Evolutionary conservation across 164 flowering plant species (phyloP).

Genomic region (Stephania cephalantha): DNA sequence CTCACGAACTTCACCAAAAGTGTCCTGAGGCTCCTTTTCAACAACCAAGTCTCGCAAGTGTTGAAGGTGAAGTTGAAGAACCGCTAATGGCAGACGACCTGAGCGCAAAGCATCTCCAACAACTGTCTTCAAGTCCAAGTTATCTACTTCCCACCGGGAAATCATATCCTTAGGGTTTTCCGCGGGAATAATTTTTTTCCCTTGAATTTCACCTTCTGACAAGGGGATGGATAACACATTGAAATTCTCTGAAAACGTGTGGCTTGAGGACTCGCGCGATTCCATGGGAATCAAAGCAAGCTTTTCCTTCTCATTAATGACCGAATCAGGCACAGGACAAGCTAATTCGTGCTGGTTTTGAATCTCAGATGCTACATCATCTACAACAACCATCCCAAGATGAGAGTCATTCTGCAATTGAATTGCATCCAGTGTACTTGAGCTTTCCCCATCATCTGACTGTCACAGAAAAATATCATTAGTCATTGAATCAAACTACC

Average conservation of each 20-base stretch:
- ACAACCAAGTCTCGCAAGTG: constrained; percentile 37
- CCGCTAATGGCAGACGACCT: constrained; percentile 96
- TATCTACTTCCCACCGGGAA: constrained; percentile 75
- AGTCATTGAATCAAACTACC: not conserved
- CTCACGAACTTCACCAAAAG: constrained; percentile 77
- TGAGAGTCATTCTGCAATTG: constrained; percentile 35
- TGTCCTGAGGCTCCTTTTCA: constrained; percentile 60
- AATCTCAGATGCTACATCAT: constrained; percentile 22
- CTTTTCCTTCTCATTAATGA: constrained; percentile 24
- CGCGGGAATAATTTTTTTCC: constrained; percentile 34
- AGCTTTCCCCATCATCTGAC: constrained; percentile 38
- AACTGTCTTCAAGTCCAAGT: constrained; percentile 69
- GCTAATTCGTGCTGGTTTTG: constrained; percentile 25
- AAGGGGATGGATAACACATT: constrained; percentile 31
- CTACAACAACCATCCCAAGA: constrained; percentile 25
- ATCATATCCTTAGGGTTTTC: constrained; percentile 94
- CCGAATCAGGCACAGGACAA: constrained; percentile 24
- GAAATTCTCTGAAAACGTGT: constrained; percentile 22
- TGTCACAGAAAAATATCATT: constrained; percentile 20
- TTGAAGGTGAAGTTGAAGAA: constrained; percentile 89
- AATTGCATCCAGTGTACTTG: constrained; percentile 17
- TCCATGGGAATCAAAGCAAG: constrained; percentile 49
- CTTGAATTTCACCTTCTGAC: constrained; percentile 25
- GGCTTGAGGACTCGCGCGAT: constrained; percentile 16
- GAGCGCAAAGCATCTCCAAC: constrained; percentile 85